Base-by-base conservation (phyloP, 1,284 basidiomycete genomes). In the Pisolithus thermaeus region DNA sequence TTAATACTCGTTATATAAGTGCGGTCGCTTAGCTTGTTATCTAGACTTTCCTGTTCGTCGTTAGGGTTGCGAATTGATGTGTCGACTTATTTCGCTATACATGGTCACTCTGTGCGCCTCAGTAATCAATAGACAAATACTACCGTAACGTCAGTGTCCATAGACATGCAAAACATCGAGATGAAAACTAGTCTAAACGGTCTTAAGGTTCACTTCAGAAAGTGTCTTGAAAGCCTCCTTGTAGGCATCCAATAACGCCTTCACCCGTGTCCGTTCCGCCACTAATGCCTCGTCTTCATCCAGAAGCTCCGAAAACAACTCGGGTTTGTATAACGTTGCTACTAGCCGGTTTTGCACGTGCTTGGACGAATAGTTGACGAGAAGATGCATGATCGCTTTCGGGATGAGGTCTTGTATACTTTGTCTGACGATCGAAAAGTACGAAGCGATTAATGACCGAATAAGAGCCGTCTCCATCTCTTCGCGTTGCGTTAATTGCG, bases 381-480 rank as follows among this genome's bases (percentile, higher is more conserved):
- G 79, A 63, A 95, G 81, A 72, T 94, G 92, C 91, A 95, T 95
- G 73, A 94, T 87, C 18, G 93, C 91, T 73, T 99, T 99, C 36
- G 97, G 97, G 18, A 99, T 84, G 55, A 98, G 79, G 69, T 99
- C 97, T 65, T 98, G 92, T 59, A 99, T 98, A 62, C 87, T 91
- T 69, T 97, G 93, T 35, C 97, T 86, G 20, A 97, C 90, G 68
- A 99, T 99, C 58, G 80, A 79, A 73, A 99, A 99, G 77, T 99
- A 99, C 14, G 91, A 93, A 27, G 86, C 82, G 66, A 99, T 99
- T 58, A 99, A 80, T 3, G 90, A 90, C 49, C 95, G 86, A 65
- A 99, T 99, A 56, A 99, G 79, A 40, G 83, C 86, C 37, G 93
- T 97, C 73, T 99, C 96, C 87, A 97, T 91, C 67, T 97, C 93